These are phyloP conservation scores for Aplosporella prunicola DNA, from an alignment of 2,329 filamentous ascomycete genomes.

Conservation along the genomic window DNA sequence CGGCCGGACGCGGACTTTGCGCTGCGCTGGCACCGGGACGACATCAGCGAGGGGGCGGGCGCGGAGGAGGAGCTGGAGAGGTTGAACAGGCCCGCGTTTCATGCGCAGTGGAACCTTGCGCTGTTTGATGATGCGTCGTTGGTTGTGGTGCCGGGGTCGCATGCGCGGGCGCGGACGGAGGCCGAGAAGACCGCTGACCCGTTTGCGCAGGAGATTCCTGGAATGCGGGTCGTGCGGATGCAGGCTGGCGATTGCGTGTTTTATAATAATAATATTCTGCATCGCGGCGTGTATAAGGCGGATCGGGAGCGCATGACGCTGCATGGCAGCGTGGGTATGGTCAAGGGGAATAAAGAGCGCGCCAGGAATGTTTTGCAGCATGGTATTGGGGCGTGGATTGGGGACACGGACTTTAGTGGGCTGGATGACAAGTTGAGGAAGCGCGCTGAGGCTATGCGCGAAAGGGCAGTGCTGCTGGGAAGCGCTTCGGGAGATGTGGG, in stretches of 20 bases:
- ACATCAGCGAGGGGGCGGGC: constrained; percentile 58
- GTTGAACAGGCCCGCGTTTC: constrained; percentile 53
- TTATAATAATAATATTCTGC: constrained; percentile 84
- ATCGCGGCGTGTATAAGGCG: constrained; percentile 57
- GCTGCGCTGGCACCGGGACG: constrained; percentile 78
- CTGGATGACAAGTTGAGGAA: constrained; percentile 32
- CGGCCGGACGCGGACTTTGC: constrained; percentile 61
- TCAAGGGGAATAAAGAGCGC: constrained; percentile 43
- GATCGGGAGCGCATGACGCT: constrained; percentile 57
- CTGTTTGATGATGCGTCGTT: constrained; percentile 63
- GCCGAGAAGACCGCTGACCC: constrained; percentile 58
- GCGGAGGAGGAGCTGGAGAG: constrained; percentile 57
- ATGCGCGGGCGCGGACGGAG: constrained; percentile 60
- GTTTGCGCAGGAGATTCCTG: constrained; percentile 52
- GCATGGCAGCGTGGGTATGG: constrained; percentile 62
- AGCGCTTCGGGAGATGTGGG: constrained; percentile 51
- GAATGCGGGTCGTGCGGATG: constrained; percentile 56
- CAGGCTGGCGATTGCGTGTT: constrained; percentile 72
- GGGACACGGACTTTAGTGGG: constrained; percentile 45
- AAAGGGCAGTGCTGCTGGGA: constrained; percentile 53
- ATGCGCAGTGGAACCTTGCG: constrained; percentile 83
- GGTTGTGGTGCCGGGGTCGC: constrained; percentile 68
- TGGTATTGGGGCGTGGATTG: constrained; percentile 59
- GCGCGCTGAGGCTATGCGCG: constrained; percentile 50
- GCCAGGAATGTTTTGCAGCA: constrained; percentile 69